A percentile compares a stretch with the other conserved stretches of the same genome.
phyloP scores from a whole-genome alignment of 306 rosid species.

The Pueraria montana region DNA sequence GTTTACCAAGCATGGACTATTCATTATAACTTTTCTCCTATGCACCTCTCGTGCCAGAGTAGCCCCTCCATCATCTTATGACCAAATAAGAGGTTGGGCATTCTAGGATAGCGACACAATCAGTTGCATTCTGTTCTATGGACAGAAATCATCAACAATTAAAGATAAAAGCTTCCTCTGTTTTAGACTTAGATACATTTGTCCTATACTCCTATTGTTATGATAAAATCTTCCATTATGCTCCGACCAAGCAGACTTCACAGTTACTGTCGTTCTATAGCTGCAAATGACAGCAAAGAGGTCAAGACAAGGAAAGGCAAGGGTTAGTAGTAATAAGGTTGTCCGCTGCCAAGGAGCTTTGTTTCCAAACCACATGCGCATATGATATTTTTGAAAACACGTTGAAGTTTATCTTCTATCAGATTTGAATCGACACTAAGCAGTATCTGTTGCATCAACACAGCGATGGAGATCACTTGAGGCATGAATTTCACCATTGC shows the following conservation, averaged over 20 bases:
- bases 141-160: neutral
- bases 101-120: slow-evolving; percentile 29
- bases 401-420: slow-evolving; percentile 25
- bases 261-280: slow-evolving; percentile 27
- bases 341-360: neutral
- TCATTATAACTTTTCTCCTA: slow-evolving; percentile 33
- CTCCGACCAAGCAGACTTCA: slow-evolving; percentile 36
- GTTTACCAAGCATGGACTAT: slow-evolving; percentile 22
- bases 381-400: neutral
- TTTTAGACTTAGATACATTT: slow-evolving; percentile 12
- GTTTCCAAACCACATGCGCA: slow-evolving; percentile 10
- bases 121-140: slow-evolving; percentile 38
- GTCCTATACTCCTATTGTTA: slow-evolving; percentile 7
- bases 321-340: slow-evolving; percentile 7
- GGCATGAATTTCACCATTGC: slow-evolving; percentile 75
- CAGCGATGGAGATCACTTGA: slow-evolving; percentile 62
- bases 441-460: slow-evolving; percentile 59
- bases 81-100: slow-evolving; percentile 10
- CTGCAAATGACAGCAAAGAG: slow-evolving; percentile 52
- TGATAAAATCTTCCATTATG: slow-evolving; percentile 30
- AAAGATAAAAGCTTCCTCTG: slow-evolving; percentile 32
- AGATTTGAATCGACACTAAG: slow-evolving; percentile 37
- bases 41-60: slow-evolving; percentile 27
- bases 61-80: slow-evolving; percentile 6
- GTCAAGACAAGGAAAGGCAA: neutral